Base-by-base conservation (phyloP, 176 grass and related monocot genomes). In the Eremochloa ophiuroides region DNA sequence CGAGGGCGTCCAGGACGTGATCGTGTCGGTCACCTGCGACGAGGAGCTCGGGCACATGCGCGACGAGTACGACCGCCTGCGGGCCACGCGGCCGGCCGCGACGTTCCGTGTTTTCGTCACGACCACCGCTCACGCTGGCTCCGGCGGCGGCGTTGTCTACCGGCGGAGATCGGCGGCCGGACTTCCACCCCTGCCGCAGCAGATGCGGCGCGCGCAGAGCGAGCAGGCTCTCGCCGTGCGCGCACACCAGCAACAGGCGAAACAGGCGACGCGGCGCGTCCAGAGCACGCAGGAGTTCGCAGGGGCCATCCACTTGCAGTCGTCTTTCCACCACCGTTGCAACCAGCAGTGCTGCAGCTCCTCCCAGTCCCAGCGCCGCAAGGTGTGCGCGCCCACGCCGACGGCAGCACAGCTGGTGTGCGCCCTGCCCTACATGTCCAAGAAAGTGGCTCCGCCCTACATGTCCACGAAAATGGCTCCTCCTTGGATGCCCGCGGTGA, bases 11-110 rank as follows among this genome's bases (percentile, higher is more conserved):
- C 66, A 85, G n/a, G 70, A 73, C 20, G 69, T 85, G 53, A 27
- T 87, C 17, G 81, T 91, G 8, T 87, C 89, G 10, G 80, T 87
- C n/a, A 91, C 89, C 65, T 77, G 68, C 77, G 89, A 85, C 77
- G 81, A 81, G 27, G 89, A 87, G 35, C 80, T 91, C 29, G 89
- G 55, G 27, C 62, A 91, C 76, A 46, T 91, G 84, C 27, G 44
- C 22, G 64, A 91, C 81, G 85, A 91, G 85, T 85, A 85, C 81
- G 89, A 88, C 48, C 77, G 58, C 62, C 84, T 87, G 1, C 40
- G 29, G 48, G 61, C 78, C 23, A 74, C 41, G 8, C 40, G 68
- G 3, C 84, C 80, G 7, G 7, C 25, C 29, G 58, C 80, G 33
- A 34, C 7, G 9, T 83, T 90, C 79, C 62, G 79, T 7, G 43